Conservation (phyloP, 441 rosid species). For the Pelargonium australe region DNA sequence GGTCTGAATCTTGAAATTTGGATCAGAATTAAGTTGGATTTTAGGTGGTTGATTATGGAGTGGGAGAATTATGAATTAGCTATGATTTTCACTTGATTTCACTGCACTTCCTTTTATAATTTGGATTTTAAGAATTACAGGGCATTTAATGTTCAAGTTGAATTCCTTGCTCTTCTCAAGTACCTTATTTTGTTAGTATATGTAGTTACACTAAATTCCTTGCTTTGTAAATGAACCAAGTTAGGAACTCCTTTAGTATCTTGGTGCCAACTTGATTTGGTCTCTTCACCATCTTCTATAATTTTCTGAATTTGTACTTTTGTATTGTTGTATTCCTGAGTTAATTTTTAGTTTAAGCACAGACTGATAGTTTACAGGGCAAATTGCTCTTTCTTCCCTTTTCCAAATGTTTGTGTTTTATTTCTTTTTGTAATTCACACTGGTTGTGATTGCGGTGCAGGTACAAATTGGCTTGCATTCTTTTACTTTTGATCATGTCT, state of each 20-base stretch:
- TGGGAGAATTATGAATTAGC: slow-evolving; percentile 14
- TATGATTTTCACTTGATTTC: not conserved
- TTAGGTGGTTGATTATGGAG: slow-evolving; percentile 6
- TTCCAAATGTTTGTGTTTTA: not conserved
- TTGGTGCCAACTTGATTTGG: not conserved
- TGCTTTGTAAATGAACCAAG: not conserved
- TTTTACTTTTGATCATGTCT: slow-evolving; percentile 92
- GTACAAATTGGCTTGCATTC: slow-evolving; percentile 93
- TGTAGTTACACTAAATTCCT: not conserved
- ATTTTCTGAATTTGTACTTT: slow-evolving; percentile 1
- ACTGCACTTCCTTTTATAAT: not conserved
- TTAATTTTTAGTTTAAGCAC: not conserved
- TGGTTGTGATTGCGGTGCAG: slow-evolving; percentile 33
- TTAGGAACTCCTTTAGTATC: not conserved
- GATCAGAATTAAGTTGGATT: slow-evolving; percentile 27
- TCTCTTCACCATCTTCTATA: slow-evolving; percentile 3
- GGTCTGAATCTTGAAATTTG: slow-evolving; percentile 11
- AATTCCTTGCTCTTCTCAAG: not conserved
- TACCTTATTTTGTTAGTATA: not conserved
- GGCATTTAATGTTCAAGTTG: not conserved
- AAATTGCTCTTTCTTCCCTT: not conserved
- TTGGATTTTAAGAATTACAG: not conserved
- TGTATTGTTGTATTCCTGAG: slow-evolving; percentile 12
- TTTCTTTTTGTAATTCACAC: slow-evolving; percentile 5
- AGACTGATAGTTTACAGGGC: not conserved